Percentiles rank a stretch among this genome's conserved stretches.
Conservation (phyloP, 106 monocot species). For the Agapanthus africanus region DNA sequence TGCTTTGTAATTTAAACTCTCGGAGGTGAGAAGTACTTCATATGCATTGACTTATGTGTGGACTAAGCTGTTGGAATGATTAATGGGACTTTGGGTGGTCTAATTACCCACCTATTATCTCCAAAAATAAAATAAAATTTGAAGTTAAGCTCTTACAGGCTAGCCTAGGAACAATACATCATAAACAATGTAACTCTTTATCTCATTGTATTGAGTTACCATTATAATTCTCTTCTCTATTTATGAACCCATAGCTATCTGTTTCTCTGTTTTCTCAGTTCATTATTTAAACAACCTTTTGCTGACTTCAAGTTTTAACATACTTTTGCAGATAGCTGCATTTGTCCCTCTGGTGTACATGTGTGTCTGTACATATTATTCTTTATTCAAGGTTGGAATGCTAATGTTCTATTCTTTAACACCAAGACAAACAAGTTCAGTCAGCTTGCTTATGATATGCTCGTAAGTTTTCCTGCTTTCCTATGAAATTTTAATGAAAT, state of each 20-base stretch:
- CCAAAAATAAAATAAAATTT: too few relatives aligned
- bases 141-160: neutral
- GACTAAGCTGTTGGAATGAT: too few relatives aligned
- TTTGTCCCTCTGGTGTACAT: slow-evolving; percentile 97
- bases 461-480: slow-evolving; percentile 61
- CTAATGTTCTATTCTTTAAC: slow-evolving; percentile 95
- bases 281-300: neutral
- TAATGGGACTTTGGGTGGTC: too few relatives aligned
- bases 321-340: slow-evolving; percentile 72
- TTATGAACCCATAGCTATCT: neutral
- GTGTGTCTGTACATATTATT: slow-evolving; percentile 98
- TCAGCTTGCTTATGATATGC: slow-evolving; percentile 97
- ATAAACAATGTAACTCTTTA: neutral
- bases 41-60: too few relatives aligned
- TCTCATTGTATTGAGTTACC: neutral
- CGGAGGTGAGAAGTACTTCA: too few relatives aligned
- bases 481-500: neutral
- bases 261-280: neutral
- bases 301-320: slow-evolving; percentile 4
- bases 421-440: slow-evolving; percentile 89
- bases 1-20: too few relatives aligned
- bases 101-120: too few relatives aligned
- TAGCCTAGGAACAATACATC: neutral
- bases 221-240: neutral
- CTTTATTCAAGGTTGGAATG: slow-evolving; percentile 97